Conservation (phyloP, 495 filamentous ascomycete species). For the Darksidea phi region DNA sequence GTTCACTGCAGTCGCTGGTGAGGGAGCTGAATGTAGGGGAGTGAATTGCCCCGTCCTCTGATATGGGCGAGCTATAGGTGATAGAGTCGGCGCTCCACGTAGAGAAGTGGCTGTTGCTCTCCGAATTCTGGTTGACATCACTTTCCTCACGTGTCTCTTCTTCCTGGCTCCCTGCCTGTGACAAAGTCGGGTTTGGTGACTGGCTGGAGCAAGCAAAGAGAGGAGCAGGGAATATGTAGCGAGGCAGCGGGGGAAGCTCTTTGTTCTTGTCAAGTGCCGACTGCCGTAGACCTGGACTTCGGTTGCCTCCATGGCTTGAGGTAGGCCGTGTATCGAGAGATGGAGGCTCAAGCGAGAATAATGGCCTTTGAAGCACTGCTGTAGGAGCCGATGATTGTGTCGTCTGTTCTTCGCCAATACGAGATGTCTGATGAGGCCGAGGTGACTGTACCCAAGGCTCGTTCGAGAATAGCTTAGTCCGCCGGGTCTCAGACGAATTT, state of each 20-base stretch:
- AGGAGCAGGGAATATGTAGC: conserved; percentile 30
- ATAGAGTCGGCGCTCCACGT: conserved; percentile 26
- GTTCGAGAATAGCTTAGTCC: conserved; percentile 22
- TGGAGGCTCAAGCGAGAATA: background rate
- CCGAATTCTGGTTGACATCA: background rate
- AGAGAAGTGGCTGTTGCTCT: conserved; percentile 30
- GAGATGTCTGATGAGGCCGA: background rate
- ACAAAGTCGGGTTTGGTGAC: background rate
- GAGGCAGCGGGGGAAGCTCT: conserved; percentile 30
- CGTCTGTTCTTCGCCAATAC: conserved; percentile 3
- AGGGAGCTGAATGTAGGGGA: conserved; percentile 33
- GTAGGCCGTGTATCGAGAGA: conserved; percentile 10
- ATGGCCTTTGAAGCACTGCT: conserved; percentile 4
- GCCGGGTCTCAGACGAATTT: conserved; percentile 22
- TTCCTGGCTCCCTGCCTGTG: background rate
- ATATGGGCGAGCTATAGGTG: conserved; percentile 9
- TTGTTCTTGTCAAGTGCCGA: conserved; percentile 27
- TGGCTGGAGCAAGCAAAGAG: conserved; percentile 18
- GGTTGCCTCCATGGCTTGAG: conserved; percentile 20
- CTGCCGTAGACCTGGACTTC: background rate
- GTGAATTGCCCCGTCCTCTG: conserved; percentile 22
- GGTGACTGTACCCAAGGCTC: conserved; percentile 22
- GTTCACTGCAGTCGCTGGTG: conserved; percentile 26
- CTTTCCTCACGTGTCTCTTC: background rate
- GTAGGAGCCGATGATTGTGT: background rate